Conservation (phyloP, 2,329 filamentous ascomycete species). For the Teratosphaeria nubilosa region DNA sequence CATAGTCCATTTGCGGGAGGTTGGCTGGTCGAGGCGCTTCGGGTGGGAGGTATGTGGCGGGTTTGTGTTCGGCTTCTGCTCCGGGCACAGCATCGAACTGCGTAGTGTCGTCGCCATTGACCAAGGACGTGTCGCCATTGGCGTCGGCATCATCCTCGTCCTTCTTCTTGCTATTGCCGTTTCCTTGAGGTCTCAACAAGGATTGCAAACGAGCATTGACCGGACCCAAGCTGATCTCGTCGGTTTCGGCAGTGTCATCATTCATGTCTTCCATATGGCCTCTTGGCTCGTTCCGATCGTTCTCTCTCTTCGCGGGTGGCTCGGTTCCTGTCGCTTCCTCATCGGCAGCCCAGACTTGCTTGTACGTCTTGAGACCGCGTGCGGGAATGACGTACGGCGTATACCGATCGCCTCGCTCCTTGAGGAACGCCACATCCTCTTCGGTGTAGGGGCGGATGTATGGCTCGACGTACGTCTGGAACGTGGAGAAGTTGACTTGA, state of each 20-base stretch:
- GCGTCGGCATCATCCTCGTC: conserved; percentile 38
- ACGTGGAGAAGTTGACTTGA: conserved; percentile 88
- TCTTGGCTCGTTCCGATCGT: conserved; percentile 70
- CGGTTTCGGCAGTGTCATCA: conserved; percentile 77
- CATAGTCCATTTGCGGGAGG: conserved; percentile 60
- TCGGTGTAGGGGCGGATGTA: conserved; percentile 84
- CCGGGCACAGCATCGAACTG: conserved; percentile 20
- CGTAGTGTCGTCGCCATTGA: conserved; percentile 34
- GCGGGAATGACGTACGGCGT: conserved; percentile 78
- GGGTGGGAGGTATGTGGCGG: conserved; percentile 63
- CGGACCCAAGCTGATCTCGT: conserved; percentile 80
- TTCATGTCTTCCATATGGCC: conserved; percentile 79
- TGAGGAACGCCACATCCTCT: conserved; percentile 85
- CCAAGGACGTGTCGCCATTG: conserved; percentile 34
- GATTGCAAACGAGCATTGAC: conserved; percentile 73
- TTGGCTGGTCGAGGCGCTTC: conserved; percentile 19
- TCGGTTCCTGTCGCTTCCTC: conserved; percentile 73
- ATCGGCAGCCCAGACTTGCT: conserved; percentile 87
- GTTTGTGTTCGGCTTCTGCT: conserved; percentile 22
- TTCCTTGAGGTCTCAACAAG: conserved; percentile 62
- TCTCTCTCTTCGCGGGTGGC: conserved; percentile 50
- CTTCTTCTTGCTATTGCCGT: conserved; percentile 41
- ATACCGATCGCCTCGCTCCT: conserved; percentile 73
- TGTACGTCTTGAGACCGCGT: conserved; percentile 75
- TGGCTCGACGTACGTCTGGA: conserved; percentile 83